phyloP scores from a whole-genome alignment of 768 basidiomycete genomes.

The Rhodosporidiobolus sp. region DNA sequence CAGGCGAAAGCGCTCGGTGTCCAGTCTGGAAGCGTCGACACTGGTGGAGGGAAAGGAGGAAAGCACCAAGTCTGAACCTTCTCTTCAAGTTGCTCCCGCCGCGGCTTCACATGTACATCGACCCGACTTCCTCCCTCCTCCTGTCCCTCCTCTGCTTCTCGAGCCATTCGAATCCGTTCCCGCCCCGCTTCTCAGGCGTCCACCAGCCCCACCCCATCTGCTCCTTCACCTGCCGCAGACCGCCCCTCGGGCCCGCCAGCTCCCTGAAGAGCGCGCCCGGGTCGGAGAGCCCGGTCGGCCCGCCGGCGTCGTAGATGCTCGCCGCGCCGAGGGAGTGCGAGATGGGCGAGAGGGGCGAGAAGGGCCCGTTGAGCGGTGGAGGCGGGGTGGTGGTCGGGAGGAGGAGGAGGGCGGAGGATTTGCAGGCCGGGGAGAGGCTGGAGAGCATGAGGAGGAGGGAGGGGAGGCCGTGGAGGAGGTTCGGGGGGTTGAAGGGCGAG shows the following conservation, averaged over 20 bases:
- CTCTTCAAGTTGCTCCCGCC: background rate
- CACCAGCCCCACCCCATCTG: conserved; percentile 33
- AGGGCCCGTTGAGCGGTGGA: conserved; percentile 34
- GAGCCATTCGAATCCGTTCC: conserved; percentile 33
- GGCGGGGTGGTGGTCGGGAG: conserved; percentile 32
- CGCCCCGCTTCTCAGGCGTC: background rate
- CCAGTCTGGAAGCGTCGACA: background rate
- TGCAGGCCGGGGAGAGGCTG: background rate
- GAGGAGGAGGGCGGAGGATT: conserved; percentile 22
- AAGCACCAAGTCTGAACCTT: too few species aligned
- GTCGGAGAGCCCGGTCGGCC: conserved; percentile 16
- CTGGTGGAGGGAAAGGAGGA: too few species aligned
- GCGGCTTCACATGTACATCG: conserved; percentile 28
- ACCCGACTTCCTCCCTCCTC: conserved; percentile 10
- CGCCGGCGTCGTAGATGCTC: conserved; percentile 23
- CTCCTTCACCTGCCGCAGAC: conserved; percentile 1
- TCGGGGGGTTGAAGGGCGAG: conserved; percentile 27
- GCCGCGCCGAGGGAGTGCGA: background rate
- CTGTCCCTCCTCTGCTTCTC: conserved; percentile 13
- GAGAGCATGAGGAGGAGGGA: conserved; percentile 27
- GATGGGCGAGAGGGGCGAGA: conserved; percentile 19
- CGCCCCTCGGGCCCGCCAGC: background rate
- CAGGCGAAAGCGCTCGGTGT: too few species aligned
- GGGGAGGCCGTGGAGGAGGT: conserved; percentile 36
- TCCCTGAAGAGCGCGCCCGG: conserved; percentile 21